Conservation (phyloP, 2,329 filamentous ascomycete species). For the Monosporascus sp. region DNA sequence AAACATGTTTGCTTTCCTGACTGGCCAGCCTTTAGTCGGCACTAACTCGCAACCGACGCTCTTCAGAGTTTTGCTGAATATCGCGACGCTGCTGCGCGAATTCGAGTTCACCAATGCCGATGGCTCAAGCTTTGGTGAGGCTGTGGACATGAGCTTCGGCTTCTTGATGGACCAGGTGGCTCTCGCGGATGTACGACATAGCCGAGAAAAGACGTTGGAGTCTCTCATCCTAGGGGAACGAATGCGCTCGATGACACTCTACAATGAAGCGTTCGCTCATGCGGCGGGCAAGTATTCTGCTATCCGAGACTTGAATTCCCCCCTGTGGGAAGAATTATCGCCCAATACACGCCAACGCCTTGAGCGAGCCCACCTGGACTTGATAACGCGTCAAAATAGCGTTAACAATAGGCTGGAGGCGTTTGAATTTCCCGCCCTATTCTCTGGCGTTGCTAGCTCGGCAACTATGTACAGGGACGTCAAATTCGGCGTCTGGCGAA, state of each 20-base stretch:
- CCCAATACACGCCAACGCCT: constrained; percentile 69
- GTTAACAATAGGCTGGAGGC: constrained; percentile 71
- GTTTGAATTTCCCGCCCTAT: constrained; percentile 88
- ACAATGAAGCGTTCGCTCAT: constrained; percentile 88
- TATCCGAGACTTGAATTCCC: constrained; percentile 59
- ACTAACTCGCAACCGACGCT: constrained; percentile 46
- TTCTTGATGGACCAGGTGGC: constrained; percentile 72
- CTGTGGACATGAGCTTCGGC: constrained; percentile 60
- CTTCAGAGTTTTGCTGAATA: constrained; percentile 49
- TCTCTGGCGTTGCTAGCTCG: constrained; percentile 81
- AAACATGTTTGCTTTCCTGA: constrained; percentile 63
- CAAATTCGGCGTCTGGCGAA: constrained; percentile 79
- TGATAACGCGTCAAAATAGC: constrained; percentile 65
- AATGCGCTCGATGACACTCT: constrained; percentile 76
- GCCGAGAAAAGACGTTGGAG: constrained; percentile 84
- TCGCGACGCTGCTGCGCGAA: constrained; percentile 48
- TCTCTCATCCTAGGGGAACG: constrained; percentile 83
- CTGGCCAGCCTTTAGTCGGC: constrained; percentile 56
- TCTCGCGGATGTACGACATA: constrained; percentile 73
- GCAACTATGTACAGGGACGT: constrained; percentile 71
- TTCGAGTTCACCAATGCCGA: constrained; percentile 54
- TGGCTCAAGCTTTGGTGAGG: constrained; percentile 53
- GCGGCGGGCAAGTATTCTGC: constrained; percentile 81
- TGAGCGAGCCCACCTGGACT: constrained; percentile 74
- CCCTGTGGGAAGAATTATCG: constrained; percentile 66